Evolutionary conservation across 768 basidiomycete genomes (phyloP).

Genomic region (Lanmaoa rubissima): DNA sequence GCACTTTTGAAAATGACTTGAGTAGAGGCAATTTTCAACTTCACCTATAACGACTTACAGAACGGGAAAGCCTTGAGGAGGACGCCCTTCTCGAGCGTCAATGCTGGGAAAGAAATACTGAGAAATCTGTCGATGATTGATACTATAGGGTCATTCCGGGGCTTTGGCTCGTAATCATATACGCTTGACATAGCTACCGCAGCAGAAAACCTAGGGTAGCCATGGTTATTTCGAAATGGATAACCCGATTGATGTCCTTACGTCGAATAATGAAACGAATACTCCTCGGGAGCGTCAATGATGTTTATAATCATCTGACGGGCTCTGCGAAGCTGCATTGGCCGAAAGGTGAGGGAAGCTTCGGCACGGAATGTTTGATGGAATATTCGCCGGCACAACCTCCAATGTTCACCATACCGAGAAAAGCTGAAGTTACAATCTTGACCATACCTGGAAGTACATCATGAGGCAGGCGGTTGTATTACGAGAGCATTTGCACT

Average conservation of each 20-base stretch:
- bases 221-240: too few species aligned
- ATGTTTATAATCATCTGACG: constrained; percentile 5
- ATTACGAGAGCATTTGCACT: background rate
- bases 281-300: constrained; percentile 3
- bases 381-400: constrained; percentile 13
- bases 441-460: constrained; percentile 5
- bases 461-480: background rate
- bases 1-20: too few species aligned
- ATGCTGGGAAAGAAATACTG: too few species aligned
- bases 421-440: background rate
- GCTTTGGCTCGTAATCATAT: too few species aligned
- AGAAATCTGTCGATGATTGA: too few species aligned
- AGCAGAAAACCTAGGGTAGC: too few species aligned
- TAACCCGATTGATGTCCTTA: background rate
- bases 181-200: too few species aligned
- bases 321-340: constrained; percentile 11
- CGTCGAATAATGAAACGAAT: constrained; percentile 5
- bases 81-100: too few species aligned
- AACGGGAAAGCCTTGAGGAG: too few species aligned
- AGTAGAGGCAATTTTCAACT: too few species aligned
- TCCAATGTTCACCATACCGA: background rate
- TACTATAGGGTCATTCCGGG: too few species aligned
- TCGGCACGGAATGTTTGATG: constrained; percentile 15
- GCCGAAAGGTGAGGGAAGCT: constrained; percentile 3
- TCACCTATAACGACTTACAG: too few species aligned